Evolutionary conservation across 805 yeast genomes (phyloP).

Genomic region (Candida stauntonica): DNA sequence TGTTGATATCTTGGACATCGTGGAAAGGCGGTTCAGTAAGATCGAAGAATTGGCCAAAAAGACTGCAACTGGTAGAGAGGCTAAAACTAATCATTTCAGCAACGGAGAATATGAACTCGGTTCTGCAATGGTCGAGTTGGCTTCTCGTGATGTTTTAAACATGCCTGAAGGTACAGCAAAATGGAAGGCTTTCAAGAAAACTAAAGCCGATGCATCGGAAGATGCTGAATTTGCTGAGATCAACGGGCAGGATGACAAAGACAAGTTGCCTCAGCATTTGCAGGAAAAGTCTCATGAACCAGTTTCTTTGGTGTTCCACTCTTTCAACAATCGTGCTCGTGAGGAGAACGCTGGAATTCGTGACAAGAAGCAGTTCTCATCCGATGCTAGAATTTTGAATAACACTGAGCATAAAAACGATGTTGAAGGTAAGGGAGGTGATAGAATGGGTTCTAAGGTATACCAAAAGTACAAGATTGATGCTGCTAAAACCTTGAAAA

Average conservation of each 20-base stretch:
- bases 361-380: constrained; percentile 74
- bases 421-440: constrained; percentile 73
- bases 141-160: constrained; percentile 61
- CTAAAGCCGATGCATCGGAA: constrained; percentile 5
- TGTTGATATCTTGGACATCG: constrained; percentile 77
- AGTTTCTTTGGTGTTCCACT: constrained; percentile 32
- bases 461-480: constrained; percentile 48
- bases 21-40: constrained; percentile 64
- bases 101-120: constrained; percentile 32
- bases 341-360: constrained; percentile 80
- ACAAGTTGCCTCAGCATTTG: constrained; percentile 21
- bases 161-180: constrained; percentile 43
- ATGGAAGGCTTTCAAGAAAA: constrained; percentile 33
- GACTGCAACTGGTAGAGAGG: constrained; percentile 20
- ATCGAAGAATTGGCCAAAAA: constrained; percentile 33
- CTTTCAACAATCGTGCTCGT: constrained; percentile 89
- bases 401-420: constrained; percentile 63
- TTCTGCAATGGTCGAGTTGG: constrained; percentile 74
- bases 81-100: constrained; percentile 42
- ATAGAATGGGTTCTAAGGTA: constrained; percentile 45
- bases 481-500: constrained; percentile 50
- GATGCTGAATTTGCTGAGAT: constrained; percentile 23
- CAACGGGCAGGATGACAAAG: constrained; percentile 22
- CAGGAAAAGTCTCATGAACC: constrained; percentile 20
- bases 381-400: constrained; percentile 75